Percentiles rank a stretch among this genome's conserved stretches.
These are phyloP conservation scores for Cryptosporidium ubiquitum DNA, from an alignment of 169 alveolate species.

Conservation along the genomic window DNA sequence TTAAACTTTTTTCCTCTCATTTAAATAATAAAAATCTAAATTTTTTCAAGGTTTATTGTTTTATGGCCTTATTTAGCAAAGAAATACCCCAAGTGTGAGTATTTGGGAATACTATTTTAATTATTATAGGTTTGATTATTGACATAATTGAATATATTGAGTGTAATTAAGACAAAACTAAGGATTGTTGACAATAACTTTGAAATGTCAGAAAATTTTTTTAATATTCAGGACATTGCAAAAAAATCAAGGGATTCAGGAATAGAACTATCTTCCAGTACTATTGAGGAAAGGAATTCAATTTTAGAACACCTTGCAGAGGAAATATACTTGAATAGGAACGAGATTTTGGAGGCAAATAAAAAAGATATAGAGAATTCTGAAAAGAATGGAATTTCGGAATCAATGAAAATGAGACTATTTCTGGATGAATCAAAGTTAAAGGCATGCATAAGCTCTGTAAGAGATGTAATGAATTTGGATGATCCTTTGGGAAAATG, in stretches of 20 bases:
- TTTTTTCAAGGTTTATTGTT: slow-evolving; percentile 40
- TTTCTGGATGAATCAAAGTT: slow-evolving; percentile 32
- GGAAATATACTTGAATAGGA: slow-evolving; percentile 14
- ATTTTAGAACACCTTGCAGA: slow-evolving; percentile 31
- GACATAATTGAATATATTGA: not conserved
- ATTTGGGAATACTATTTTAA: slow-evolving; percentile 53
- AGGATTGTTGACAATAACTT: not conserved
- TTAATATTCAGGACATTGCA: not conserved
- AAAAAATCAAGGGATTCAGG: slow-evolving; percentile 45
- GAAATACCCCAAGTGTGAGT: slow-evolving; percentile 50
- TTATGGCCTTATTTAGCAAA: slow-evolving; percentile 49
- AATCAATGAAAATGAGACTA: slow-evolving; percentile 41
- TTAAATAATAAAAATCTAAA: not conserved
- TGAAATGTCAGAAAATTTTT: not conserved
- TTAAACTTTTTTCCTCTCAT: not conserved
- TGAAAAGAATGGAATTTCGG: slow-evolving; percentile 21
- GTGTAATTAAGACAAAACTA: not conserved
- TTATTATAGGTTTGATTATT: not conserved
- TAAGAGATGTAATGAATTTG: slow-evolving; percentile 40
- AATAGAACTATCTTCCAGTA: slow-evolving; percentile 28
- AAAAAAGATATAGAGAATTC: slow-evolving; percentile 50
- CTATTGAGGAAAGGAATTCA: slow-evolving; percentile 52
- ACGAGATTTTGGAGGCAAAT: slow-evolving; percentile 42
- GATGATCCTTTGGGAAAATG: slow-evolving; percentile 73
- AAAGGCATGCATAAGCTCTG: slow-evolving; percentile 13